Evolutionary conservation across 306 rosid genomes (phyloP), one percentile per base, ranked within the genome.

Genomic region (Mimosa pudica): DNA sequence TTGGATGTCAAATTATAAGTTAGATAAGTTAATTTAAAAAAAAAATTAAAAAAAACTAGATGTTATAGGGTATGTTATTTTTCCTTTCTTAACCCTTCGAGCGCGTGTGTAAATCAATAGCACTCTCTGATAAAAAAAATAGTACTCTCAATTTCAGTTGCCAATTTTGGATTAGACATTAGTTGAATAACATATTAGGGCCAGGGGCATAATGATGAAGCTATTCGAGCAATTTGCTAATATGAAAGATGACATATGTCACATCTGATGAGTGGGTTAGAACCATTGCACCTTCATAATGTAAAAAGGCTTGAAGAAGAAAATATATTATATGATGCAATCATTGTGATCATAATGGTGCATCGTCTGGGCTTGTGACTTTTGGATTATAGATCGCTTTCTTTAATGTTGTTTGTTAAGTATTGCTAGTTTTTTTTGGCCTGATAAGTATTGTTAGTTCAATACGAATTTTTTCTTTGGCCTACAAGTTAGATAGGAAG

Each of bases 331-430:
- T 7, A 14, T 32, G n/a, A 2, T 49, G 85, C 83, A 81, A 87
- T 87, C 82, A 87, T 87, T 78, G 7, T 68, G 55, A 64, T 65
- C 62, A 77, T 82, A 81, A 82, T 84, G 77, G 75, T 69, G 70
- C 83, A 84, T 82, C 88, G 85, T 77, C 41, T 77, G 72, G 38
- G 76, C 71, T 80, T 82, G 83, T 58, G 84, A 87, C 85, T 80
- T 82, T 82, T 79, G 70, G 78, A 80, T 71, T 66, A 71, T 73
- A 65, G 81, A 70, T 70, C 77, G 49, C 60, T 49, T 46, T 47
- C 5, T 51, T 51, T 51, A 13, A 51, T 13, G 14, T 65, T 72
- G 35, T 79, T 82, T 82, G 71, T 70, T 73, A 77, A 70, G 79
- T 46, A 8, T 42, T 49, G 54, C 30, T 24, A 24, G 30, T 24